Percentiles rank a stretch among this genome's conserved stretches.
phyloP scores from a whole-genome alignment of 768 basidiomycete genomes.

The Boletus rubroflammeus region DNA sequence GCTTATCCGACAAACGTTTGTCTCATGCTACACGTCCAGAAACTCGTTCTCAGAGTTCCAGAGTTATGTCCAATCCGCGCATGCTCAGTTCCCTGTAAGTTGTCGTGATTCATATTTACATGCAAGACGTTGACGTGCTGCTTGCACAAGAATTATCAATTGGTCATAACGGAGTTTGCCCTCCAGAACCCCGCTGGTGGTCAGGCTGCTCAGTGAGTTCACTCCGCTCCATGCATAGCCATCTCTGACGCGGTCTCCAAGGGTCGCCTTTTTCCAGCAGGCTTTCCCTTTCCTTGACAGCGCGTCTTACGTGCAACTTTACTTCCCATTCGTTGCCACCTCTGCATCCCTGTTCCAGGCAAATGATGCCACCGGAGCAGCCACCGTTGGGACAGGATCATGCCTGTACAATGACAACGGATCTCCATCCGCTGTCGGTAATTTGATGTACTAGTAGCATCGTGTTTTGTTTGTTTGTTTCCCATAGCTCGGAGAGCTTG shows the following conservation, averaged over 20 bases:
- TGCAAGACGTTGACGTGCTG: constrained; percentile 1
- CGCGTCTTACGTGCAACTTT: constrained; percentile 30
- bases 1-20: background rate
- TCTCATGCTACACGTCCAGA: constrained; percentile 17
- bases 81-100: constrained; percentile 29
- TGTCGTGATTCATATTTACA: too few species aligned
- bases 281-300: constrained; percentile 36
- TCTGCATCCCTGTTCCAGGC: constrained; percentile 22
- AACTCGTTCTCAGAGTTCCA: constrained; percentile 28
- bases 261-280: constrained; percentile 32
- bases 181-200: constrained; percentile 31
- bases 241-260: constrained; percentile 9
- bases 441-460: constrained; percentile 18
- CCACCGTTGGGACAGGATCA: constrained; percentile 27
- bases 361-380: constrained; percentile 16
- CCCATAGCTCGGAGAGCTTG: background rate
- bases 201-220: constrained; percentile 29
- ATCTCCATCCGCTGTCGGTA: constrained; percentile 21
- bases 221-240: background rate
- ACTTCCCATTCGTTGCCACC: constrained; percentile 37
- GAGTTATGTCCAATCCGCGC: constrained; percentile 23
- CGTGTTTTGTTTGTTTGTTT: background rate
- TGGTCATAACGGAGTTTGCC: constrained; percentile 35
- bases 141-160: constrained; percentile 13
- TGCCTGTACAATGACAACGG: constrained; percentile 33